Base-by-base conservation (phyloP, 2,329 filamentous ascomycete genomes). In the Trichoderma sp. region DNA sequence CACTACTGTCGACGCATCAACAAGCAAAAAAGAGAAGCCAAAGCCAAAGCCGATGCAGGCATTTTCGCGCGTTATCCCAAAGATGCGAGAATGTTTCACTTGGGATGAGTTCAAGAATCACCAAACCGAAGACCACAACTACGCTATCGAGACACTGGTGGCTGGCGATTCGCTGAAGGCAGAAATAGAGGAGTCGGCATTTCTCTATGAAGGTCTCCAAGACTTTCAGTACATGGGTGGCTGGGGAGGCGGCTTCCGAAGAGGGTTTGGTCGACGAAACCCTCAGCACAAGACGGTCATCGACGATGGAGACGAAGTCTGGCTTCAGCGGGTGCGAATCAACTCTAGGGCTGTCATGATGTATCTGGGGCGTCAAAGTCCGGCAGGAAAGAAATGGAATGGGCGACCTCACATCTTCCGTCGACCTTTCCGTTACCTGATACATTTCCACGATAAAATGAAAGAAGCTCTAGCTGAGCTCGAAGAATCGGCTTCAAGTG, bases 51-150 rank as follows among this genome's bases (percentile, higher is more conserved):
- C 64, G 39, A 66, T 59, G 64, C 54, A 59, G 24, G 52, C 64
- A 32, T 66, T 66, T 21, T 26, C 64, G n/a, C 64, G 64, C n/a
- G 64, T 66, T 21, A n/a, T 66, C 3, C 54, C 54, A 8, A 59
- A 66, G 16, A 18, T 28, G 5, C 64, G 64, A 14, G 64, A 66
- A 18, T 51, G 54, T 21, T 37, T 51, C 8, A 59, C 64, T 18
- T 66, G 64, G 64, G 54, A 66, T 32, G 52, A 66, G 5, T 66
- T 66, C 54, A 66, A 66, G 21, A 66, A 66, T 26, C 64, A 66
- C 30, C 54, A 32, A 14, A 66, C 28, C 43, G 64, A 59, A 4
- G 64, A 66, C 13, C 64, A 66, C 7, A 66, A 55, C 39, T 43
- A 66, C 16, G 64, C 64, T 28, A 66, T 66, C 21, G 64, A 66